A percentile compares a stretch with the other conserved stretches of the same genome.
Evolutionary conservation across 1,284 basidiomycete species (phyloP).

Genomic region (Boletellus deceptivus): DNA sequence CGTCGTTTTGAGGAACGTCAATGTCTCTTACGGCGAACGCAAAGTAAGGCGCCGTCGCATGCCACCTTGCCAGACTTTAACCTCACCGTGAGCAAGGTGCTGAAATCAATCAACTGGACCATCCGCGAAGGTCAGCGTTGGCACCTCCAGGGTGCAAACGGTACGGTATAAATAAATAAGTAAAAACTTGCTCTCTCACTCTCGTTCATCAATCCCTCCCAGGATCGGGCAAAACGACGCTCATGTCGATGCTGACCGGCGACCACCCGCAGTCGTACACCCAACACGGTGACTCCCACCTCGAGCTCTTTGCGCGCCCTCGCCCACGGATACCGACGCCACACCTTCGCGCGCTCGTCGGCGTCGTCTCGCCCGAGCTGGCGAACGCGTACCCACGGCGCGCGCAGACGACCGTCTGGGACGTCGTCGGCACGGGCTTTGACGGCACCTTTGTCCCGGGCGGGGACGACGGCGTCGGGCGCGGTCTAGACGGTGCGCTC

Average conservation of each 20-base stretch:
- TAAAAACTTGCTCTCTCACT: too few species aligned
- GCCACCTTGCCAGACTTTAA: background rate
- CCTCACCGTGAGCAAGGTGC: slow-evolving; percentile 45
- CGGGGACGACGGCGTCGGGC: slow-evolving; percentile 47
- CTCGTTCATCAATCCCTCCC: background rate
- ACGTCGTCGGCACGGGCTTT: slow-evolving; percentile 84
- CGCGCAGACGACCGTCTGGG: slow-evolving; percentile 67
- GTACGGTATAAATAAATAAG: slow-evolving; percentile 35
- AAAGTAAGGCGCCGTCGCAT: slow-evolving; percentile 40
- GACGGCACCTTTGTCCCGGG: slow-evolving; percentile 72
- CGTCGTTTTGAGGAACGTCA: slow-evolving; percentile 58
- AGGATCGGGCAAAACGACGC: slow-evolving; percentile 95
- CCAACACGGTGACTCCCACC: slow-evolving; percentile 57
- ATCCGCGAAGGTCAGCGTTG: slow-evolving; percentile 79
- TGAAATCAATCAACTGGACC: slow-evolving; percentile 77
- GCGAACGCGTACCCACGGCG: slow-evolving; percentile 87
- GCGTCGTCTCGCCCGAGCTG: slow-evolving; percentile 87
- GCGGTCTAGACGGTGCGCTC: slow-evolving; percentile 33
- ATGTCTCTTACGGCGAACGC: slow-evolving; percentile 69
- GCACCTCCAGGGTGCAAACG: slow-evolving; percentile 87
- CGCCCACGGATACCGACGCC: slow-evolving; percentile 62
- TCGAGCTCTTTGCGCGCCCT: slow-evolving; percentile 72
- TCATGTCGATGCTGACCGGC: slow-evolving; percentile 89
- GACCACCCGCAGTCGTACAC: slow-evolving; percentile 94
- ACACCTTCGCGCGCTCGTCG: slow-evolving; percentile 58